These are phyloP conservation scores for Gremmenia infestans DNA, from an alignment of 2,329 filamentous ascomycete genomes.

Conservation along the genomic window DNA sequence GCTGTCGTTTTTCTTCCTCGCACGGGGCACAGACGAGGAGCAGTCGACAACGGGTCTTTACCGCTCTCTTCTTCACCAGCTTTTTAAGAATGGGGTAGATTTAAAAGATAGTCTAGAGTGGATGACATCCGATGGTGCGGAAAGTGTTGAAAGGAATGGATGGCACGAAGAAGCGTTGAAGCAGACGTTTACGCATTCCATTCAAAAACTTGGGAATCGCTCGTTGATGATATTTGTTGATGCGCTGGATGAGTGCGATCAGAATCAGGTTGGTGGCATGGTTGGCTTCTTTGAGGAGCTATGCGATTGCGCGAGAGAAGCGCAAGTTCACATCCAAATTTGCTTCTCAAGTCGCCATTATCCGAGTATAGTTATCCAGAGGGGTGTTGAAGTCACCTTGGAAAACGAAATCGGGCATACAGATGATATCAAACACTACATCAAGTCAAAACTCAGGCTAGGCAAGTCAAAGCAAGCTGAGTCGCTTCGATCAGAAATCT, in stretches of 20 bases:
- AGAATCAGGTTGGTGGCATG: conserved; percentile 12
- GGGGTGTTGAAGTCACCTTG: conserved; percentile 22
- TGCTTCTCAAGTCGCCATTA: conserved; percentile 30
- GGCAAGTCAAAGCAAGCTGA: conserved; percentile 13
- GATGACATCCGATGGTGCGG: conserved; percentile 23
- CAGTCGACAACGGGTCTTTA: conserved; percentile 45
- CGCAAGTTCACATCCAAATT: conserved; percentile 15
- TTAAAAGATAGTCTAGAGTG: conserved; percentile 29
- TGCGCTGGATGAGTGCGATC: conserved; percentile 25
- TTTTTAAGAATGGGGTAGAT: conserved; percentile 34
- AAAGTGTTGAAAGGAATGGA: conserved; percentile 19
- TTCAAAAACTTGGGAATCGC: conserved; percentile 25
- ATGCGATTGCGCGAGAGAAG: conserved; percentile 8
- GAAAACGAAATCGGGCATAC: conserved; percentile 26
- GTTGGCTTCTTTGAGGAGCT: conserved; percentile 20
- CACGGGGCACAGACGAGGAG: conserved; percentile 35
- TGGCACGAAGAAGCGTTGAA: conserved; percentile 29
- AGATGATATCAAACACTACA: conserved; percentile 27
- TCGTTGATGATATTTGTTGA: conserved; percentile 31
- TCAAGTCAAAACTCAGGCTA: conserved; percentile 22
- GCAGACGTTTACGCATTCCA: conserved; percentile 14
- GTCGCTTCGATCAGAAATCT: conserved; percentile 11
- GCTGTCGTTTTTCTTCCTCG: conserved; percentile 33
- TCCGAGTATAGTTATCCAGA: conserved; percentile 22
- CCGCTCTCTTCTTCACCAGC: conserved; percentile 43